Conservation (phyloP, 108 stramenopile genomes). For the Nitzschia palea region DNA sequence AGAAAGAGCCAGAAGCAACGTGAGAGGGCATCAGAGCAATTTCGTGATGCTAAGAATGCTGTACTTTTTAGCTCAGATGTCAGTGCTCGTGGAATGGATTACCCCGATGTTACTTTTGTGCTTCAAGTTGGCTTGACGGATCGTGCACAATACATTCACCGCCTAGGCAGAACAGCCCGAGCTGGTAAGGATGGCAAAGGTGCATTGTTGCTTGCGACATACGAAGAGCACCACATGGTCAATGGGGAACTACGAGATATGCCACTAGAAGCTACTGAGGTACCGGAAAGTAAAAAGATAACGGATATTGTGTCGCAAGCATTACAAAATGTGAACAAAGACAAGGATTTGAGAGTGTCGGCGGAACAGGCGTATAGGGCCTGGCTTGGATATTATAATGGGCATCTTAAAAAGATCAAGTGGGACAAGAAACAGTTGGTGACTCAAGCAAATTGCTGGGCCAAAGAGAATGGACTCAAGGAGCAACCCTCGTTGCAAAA, state of each 20-base stretch:
- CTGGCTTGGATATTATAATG: slow-evolving; percentile 91
- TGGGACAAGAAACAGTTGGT: slow-evolving; percentile 58
- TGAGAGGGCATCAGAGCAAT: slow-evolving; percentile 51
- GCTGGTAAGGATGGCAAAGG: slow-evolving; percentile 72
- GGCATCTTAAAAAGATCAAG: slow-evolving; percentile 46
- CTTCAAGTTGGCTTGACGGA: slow-evolving; percentile 84
- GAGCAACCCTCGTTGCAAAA: slow-evolving; percentile 69
- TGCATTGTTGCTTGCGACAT: slow-evolving; percentile 46
- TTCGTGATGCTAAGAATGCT: slow-evolving; percentile 52
- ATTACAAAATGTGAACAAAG: slow-evolving; percentile 3
- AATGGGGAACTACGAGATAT: slow-evolving; percentile 44
- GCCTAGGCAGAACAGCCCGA: slow-evolving; percentile 91
- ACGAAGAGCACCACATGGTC: slow-evolving; percentile 45
- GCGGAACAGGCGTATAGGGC: slow-evolving; percentile 63
- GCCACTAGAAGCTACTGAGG: slow-evolving; percentile 28
- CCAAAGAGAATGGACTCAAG: slow-evolving; percentile 42
- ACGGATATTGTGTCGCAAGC: background rate
- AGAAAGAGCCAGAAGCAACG: slow-evolving; percentile 78
- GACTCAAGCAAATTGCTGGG: slow-evolving; percentile 51
- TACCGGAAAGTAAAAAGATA: slow-evolving; percentile 16
- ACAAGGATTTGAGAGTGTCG: slow-evolving; percentile 17
- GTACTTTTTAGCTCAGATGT: slow-evolving; percentile 85
- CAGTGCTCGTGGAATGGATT: slow-evolving; percentile 88
- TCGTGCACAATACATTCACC: slow-evolving; percentile 89
- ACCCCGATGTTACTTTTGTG: slow-evolving; percentile 29